Evolutionary conservation across 2,329 filamentous ascomycete genomes (phyloP).

Genomic region (Phialophora macrospora): DNA sequence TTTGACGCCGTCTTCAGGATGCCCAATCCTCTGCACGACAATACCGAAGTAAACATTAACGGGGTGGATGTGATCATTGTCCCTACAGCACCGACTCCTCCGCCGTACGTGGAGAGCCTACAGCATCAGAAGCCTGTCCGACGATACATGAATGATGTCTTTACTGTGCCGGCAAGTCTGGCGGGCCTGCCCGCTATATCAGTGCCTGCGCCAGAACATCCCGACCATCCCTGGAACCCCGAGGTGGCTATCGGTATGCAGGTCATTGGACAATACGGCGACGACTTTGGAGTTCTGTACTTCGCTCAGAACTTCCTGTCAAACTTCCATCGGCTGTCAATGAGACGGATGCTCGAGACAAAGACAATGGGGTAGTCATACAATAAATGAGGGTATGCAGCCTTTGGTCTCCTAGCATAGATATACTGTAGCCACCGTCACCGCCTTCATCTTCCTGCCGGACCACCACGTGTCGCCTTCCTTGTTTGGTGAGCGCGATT

Average conservation of each 20-base stretch:
- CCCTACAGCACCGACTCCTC: constrained; percentile 79
- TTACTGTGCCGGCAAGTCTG: constrained; percentile 92
- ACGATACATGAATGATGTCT: constrained; percentile 89
- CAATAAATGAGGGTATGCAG: neutral
- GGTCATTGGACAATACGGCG: constrained; percentile 55
- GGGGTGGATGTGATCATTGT: constrained; percentile 85
- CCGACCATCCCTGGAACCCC: constrained; percentile 31
- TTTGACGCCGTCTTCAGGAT: constrained; percentile 79
- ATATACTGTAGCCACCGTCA: neutral
- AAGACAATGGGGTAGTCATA: constrained; percentile 11
- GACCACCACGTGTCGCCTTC: no score
- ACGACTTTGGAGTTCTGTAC: constrained; percentile 44
- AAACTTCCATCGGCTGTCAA: constrained; percentile 21
- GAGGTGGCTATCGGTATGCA: constrained; percentile 49
- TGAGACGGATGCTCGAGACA: constrained; percentile 11
- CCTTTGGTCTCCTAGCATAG: neutral
- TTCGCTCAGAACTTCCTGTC: constrained; percentile 31
- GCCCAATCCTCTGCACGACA: constrained; percentile 65
- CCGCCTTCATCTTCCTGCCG: neutral
- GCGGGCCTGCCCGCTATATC: constrained; percentile 89
- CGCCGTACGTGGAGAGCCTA: constrained; percentile 69
- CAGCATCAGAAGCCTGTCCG: constrained; percentile 60
- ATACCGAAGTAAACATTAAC: constrained; percentile 47
- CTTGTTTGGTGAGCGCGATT: no score
- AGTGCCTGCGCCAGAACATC: constrained; percentile 64